phyloP scores from a whole-genome alignment of 139 green algal species.

The Coelastrella sp. region DNA sequence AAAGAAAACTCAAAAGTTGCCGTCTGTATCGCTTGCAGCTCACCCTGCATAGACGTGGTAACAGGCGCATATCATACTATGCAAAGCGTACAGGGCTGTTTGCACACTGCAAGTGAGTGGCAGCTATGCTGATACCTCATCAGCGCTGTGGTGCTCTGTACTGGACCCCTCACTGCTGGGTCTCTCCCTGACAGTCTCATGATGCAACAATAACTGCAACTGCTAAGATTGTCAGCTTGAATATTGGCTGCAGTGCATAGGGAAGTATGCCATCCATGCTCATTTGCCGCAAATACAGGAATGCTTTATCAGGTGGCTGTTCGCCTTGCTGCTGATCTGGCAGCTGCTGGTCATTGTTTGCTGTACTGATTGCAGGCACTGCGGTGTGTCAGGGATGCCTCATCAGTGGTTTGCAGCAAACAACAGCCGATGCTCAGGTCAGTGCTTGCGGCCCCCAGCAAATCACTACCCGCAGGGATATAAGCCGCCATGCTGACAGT shows the following conservation, averaged over 20 bases:
- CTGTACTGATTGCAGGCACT: neutral
- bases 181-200: no score
- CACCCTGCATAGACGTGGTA: constrained; percentile 36
- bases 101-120: constrained; percentile 40
- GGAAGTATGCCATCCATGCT: no score
- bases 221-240: neutral
- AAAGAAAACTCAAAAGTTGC: neutral
- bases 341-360: neutral
- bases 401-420: neutral
- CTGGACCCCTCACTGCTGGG: neutral
- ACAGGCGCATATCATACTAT: constrained; percentile 44
- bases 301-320: no score
- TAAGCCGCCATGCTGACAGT: constrained; percentile 24
- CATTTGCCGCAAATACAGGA: no score
- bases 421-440: neutral
- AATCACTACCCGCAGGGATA: neutral
- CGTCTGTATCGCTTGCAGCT: constrained; percentile 5
- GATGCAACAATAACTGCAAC: no score
- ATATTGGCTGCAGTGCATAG: neutral
- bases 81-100: constrained; percentile 3
- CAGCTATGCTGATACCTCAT: neutral
- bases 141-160: neutral
- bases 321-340: neutral
- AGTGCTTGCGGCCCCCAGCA: neutral
- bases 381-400: constrained; percentile 12